Evolutionary conservation across 2,329 filamentous ascomycete genomes (phyloP).

Genomic region (Leptographium lundbergii): DNA sequence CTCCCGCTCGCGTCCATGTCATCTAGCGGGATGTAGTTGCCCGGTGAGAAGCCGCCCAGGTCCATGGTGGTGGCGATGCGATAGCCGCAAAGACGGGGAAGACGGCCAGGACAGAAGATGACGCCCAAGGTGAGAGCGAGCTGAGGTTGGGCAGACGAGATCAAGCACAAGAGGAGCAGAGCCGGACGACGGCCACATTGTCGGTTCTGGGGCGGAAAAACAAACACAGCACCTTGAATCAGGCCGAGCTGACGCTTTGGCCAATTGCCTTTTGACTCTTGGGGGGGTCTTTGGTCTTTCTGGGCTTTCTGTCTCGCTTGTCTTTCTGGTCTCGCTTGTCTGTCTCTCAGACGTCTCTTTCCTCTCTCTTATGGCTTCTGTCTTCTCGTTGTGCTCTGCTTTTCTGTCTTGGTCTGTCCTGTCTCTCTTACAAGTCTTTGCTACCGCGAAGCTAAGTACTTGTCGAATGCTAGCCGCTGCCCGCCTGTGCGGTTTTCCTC

Average conservation of each 20-base stretch:
- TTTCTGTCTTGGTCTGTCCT: slow-evolving; percentile 3
- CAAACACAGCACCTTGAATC: not conserved
- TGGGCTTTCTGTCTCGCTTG: not conserved
- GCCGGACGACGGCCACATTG: too few relatives aligned
- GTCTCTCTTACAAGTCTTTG: slow-evolving; percentile 22
- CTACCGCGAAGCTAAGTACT: slow-evolving; percentile 64
- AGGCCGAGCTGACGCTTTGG: not conserved
- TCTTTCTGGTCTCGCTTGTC: slow-evolving; percentile 6
- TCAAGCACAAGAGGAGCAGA: too few relatives aligned
- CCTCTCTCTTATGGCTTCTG: not conserved
- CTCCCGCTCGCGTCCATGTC: not conserved
- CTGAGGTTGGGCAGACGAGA: too few relatives aligned
- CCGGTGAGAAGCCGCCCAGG: not conserved
- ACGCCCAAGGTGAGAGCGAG: too few relatives aligned
- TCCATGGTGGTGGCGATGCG: not conserved
- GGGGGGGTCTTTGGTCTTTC: not conserved
- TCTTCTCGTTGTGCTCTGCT: not conserved
- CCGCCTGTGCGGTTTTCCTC: not conserved
- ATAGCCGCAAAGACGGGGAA: not conserved
- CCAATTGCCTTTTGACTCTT: not conserved
- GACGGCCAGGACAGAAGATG: not conserved
- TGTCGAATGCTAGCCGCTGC: slow-evolving; percentile 36
- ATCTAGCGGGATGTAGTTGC: not conserved
- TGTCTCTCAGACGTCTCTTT: slow-evolving; percentile 10
- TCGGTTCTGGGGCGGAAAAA: too few relatives aligned